Percentiles rank a stretch among this genome's conserved stretches.
phyloP scores from a whole-genome alignment of 2,329 filamentous ascomycete genomes.

The Blumeria graminis region DNA sequence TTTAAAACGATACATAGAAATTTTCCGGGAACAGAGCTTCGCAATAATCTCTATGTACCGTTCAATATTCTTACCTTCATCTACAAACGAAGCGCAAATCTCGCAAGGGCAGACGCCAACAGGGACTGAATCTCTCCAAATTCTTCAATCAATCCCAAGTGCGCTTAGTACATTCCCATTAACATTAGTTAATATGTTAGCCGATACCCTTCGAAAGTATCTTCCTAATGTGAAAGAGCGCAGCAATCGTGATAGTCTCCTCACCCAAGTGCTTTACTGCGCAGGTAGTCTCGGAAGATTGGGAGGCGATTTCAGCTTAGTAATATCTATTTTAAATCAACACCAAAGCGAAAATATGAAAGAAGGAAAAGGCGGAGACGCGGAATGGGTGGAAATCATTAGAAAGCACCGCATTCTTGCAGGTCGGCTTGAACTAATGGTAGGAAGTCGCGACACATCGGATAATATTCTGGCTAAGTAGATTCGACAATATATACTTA shows the following conservation, averaged over 20 bases:
- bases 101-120: background rate
- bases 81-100: conserved; percentile 2
- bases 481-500: no score
- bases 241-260: conserved; percentile 57
- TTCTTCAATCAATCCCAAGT: conserved; percentile 35
- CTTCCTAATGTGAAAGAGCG: conserved; percentile 63
- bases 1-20: conserved; percentile 85
- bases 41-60: conserved; percentile 85
- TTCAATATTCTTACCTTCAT: conserved; percentile 48
- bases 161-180: conserved; percentile 66
- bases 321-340: conserved; percentile 38
- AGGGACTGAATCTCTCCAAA: conserved; percentile 4
- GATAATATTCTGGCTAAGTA: no score
- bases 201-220: conserved; percentile 50
- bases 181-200: conserved; percentile 58
- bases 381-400: conserved; percentile 71
- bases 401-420: conserved; percentile 70
- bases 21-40: conserved; percentile 94
- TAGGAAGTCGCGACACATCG: conserved; percentile 19
- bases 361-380: conserved; percentile 21
- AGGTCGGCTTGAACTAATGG: conserved; percentile 47
- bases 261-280: conserved; percentile 85
- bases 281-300: conserved; percentile 73
- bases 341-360: conserved; percentile 14
- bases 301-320: conserved; percentile 78